phyloP scores from a whole-genome alignment of 225 moss, liverwort and hornwort genomes.

The Rhytidiadelphus loreus region DNA sequence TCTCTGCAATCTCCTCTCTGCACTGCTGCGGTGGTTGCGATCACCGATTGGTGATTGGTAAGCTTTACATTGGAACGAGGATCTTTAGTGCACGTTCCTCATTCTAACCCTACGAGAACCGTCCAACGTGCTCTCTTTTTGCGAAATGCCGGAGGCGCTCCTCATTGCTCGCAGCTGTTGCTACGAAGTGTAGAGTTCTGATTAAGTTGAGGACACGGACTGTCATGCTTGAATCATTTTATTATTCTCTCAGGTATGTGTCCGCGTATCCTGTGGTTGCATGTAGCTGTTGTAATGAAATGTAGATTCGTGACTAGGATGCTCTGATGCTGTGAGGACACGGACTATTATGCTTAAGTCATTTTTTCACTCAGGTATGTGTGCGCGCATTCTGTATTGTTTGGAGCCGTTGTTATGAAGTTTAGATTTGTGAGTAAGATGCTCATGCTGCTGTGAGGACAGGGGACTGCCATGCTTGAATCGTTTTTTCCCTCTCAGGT shows the following conservation, averaged over 20 bases:
- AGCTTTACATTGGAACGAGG: neutral
- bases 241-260: neutral
- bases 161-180: neutral
- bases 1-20: neutral
- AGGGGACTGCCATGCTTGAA: neutral
- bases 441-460: neutral
- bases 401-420: neutral
- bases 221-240: slow-evolving; percentile 7
- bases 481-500: neutral
- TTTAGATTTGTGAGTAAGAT: neutral
- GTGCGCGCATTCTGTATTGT: neutral
- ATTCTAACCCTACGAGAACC: neutral
- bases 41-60: neutral
- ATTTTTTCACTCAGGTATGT: neutral
- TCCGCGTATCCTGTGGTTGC: neutral
- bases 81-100: neutral
- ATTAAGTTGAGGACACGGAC: neutral
- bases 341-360: neutral
- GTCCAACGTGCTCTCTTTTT: neutral
- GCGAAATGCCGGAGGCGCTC: neutral
- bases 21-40: neutral
- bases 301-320: neutral
- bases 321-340: neutral
- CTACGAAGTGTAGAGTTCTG: neutral
- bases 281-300: neutral